Evolutionary conservation across 228 moss, liverwort and hornwort genomes (phyloP).

Genomic region (Sphagnum fallax): DNA sequence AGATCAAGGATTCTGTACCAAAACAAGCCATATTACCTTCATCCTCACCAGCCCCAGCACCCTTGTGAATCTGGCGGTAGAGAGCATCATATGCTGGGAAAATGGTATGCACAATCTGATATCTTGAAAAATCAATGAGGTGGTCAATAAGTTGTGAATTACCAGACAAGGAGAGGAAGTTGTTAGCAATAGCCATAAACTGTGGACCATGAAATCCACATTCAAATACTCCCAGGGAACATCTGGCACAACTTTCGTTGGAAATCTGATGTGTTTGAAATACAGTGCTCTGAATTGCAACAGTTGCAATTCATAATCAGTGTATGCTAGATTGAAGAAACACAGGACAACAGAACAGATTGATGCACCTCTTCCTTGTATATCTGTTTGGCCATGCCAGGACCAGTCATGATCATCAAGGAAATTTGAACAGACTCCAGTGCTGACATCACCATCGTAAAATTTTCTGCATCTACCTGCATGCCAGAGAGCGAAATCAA

Average conservation of each 20-base stretch:
- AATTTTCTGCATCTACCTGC: slow-evolving; percentile 71
- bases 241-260: no score
- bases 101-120: slow-evolving; percentile 81
- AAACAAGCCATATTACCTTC: slow-evolving; percentile 38
- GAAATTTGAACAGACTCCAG: slow-evolving; percentile 87
- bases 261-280: no score
- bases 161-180: no score
- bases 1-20: not conserved
- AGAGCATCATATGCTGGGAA: slow-evolving; percentile 85
- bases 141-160: slow-evolving; percentile 66
- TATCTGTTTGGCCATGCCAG: slow-evolving; percentile 90
- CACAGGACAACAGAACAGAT: not conserved
- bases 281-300: no score
- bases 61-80: slow-evolving; percentile 84
- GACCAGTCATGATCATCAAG: slow-evolving; percentile 69
- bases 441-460: slow-evolving; percentile 63
- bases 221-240: no score
- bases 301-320: not conserved
- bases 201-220: no score
- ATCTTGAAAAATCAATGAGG: slow-evolving; percentile 73
- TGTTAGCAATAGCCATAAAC: no score
- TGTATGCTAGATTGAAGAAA: not conserved
- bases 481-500: not conserved
- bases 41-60: slow-evolving; percentile 40
- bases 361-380: slow-evolving; percentile 77